phyloP scores from a whole-genome alignment of 495 filamentous ascomycete genomes.

The Aeminium ludgeri region DNA sequence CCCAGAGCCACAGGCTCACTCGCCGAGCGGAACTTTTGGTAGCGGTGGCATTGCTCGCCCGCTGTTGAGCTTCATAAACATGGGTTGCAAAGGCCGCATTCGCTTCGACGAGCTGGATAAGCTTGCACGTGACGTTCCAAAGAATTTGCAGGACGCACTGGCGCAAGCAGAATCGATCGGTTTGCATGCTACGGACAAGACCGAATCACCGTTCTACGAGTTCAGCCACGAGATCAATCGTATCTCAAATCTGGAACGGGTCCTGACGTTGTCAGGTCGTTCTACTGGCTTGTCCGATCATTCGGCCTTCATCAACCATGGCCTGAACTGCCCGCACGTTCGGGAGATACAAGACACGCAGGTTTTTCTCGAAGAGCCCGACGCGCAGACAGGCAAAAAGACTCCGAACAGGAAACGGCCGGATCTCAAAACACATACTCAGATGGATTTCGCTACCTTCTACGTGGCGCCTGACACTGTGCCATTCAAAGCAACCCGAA shows the following conservation, averaged over 20 bases:
- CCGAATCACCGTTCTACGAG: not conserved
- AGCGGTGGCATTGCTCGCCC: too few relatives aligned
- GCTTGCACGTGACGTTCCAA: not conserved
- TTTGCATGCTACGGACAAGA: not conserved
- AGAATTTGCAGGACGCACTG: not conserved
- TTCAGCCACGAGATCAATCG: slow-evolving; percentile 1
- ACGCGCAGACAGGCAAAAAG: not conserved
- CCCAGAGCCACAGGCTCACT: too few relatives aligned
- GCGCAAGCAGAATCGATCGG: not conserved
- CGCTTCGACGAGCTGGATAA: not conserved
- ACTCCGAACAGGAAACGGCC: not conserved
- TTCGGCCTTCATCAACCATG: slow-evolving; percentile 1
- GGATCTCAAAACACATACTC: not conserved
- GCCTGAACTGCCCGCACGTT: not conserved
- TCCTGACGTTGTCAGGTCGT: not conserved
- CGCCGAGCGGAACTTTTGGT: too few relatives aligned
- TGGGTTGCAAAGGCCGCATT: too few relatives aligned
- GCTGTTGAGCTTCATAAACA: too few relatives aligned
- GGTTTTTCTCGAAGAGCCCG: not conserved
- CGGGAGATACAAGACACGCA: not conserved
- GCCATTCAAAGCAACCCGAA: too few relatives aligned
- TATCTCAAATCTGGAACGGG: not conserved
- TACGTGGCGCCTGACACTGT: too few relatives aligned
- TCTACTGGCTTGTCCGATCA: not conserved
- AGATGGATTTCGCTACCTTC: too few relatives aligned